Percentiles rank a stretch among this genome's conserved stretches.
These are phyloP conservation scores for Teunomyces pallodes DNA, from an alignment of 805 yeast species.

Conservation along the genomic window DNA sequence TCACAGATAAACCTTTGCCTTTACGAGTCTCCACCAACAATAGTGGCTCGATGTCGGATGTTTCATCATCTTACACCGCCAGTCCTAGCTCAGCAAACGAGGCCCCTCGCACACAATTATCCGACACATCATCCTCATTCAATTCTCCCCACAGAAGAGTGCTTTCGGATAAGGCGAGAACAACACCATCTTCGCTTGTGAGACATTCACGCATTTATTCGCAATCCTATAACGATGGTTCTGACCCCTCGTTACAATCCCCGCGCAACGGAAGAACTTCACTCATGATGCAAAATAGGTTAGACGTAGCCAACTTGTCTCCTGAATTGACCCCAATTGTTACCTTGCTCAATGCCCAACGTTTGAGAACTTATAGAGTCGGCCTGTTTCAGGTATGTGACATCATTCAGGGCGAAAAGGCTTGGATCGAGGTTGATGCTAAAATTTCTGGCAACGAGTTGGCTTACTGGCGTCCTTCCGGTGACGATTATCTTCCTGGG, in stretches of 20 bases:
- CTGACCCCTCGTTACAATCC: constrained; percentile 3
- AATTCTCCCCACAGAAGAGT: constrained; percentile 12
- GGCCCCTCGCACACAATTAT: background rate
- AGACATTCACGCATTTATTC: constrained; percentile 29
- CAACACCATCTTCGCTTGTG: constrained; percentile 34
- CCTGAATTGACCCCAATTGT: constrained; percentile 71
- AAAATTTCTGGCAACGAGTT: constrained; percentile 54
- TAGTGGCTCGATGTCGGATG: background rate
- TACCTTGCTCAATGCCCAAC: constrained; percentile 68
- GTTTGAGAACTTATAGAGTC: constrained; percentile 58
- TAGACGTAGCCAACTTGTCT: constrained; percentile 38
- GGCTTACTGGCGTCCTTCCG: constrained; percentile 44
- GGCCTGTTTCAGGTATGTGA: constrained; percentile 44
- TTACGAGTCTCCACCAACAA: background rate
- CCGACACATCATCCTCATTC: background rate
- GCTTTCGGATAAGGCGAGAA: constrained; percentile 27
- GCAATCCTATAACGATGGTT: constrained; percentile 6
- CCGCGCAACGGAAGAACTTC: constrained; percentile 7
- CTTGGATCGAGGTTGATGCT: constrained; percentile 36
- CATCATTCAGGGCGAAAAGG: constrained; percentile 17
- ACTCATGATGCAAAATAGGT: constrained; percentile 15
- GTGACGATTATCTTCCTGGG: constrained; percentile 21
- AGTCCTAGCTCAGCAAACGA: background rate
- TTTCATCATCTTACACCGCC: background rate
- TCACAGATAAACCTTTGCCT: background rate